Evolutionary conservation across 2,329 filamentous ascomycete genomes (phyloP).

Genomic region (Thelonectria blattea): DNA sequence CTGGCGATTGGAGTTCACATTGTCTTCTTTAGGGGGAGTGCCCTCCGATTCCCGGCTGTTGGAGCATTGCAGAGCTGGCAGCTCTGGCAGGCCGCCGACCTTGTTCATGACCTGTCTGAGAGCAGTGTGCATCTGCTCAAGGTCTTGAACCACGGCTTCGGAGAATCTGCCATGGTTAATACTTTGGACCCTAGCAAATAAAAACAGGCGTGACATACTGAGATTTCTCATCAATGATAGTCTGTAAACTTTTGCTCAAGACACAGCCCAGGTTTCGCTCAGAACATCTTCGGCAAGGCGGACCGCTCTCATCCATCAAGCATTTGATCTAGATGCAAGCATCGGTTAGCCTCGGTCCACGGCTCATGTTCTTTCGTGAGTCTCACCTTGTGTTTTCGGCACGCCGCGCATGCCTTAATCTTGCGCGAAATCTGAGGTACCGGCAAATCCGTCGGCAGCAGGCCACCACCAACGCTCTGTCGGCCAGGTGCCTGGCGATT

Average conservation of each 20-base stretch:
- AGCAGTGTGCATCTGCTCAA: conserved; percentile 36
- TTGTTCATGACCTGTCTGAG: conserved; percentile 36
- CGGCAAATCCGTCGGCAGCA: conserved; percentile 24
- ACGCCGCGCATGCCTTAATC: conserved; percentile 50
- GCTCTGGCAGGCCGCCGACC: conserved; percentile 34
- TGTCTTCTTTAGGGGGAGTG: conserved; percentile 33
- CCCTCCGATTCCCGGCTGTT: conserved; percentile 32
- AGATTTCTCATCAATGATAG: conserved; percentile 49
- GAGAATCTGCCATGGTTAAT: conserved; percentile 14
- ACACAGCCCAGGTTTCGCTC: conserved; percentile 47
- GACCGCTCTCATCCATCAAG: conserved; percentile 48
- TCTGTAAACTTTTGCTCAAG: conserved; percentile 50
- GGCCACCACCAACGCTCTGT: conserved; percentile 26
- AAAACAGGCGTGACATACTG: conserved; percentile 39
- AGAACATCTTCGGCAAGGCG: conserved; percentile 46
- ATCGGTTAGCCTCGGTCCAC: neutral
- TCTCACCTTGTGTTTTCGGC: conserved; percentile 48
- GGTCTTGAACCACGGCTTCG: conserved; percentile 33
- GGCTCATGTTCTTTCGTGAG: neutral
- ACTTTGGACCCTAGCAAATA: neutral
- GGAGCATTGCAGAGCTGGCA: conserved; percentile 30
- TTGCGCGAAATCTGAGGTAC: conserved; percentile 47
- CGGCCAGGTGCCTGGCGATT: conserved; percentile 25
- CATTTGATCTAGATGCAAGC: conserved; percentile 45
- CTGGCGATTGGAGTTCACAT: conserved; percentile 9